Conservation (phyloP, 108 stramenopile genomes). For the Chaetoceros tenuissimus region DNA sequence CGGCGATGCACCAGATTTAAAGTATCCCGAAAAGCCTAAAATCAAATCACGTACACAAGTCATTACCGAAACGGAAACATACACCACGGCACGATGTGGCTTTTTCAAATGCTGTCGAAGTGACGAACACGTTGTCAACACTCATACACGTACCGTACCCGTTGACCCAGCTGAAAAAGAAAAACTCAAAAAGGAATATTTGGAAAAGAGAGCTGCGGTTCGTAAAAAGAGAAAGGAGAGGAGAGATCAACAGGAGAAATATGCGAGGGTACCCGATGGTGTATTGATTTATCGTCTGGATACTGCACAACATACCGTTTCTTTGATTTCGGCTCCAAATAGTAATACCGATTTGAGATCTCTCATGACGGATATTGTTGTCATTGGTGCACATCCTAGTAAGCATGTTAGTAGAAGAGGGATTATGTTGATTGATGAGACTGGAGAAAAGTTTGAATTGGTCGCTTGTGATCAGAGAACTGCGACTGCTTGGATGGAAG, state of each 20-base stretch:
- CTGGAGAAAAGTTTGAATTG: slow-evolving; percentile 36
- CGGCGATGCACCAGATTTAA: slow-evolving; percentile 15
- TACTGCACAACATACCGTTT: slow-evolving; percentile 52
- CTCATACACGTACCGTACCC: slow-evolving; percentile 22
- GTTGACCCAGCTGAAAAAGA: slow-evolving; percentile 26
- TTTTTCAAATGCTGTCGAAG: slow-evolving; percentile 4
- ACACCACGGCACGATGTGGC: neutral
- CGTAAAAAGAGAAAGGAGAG: slow-evolving; percentile 33
- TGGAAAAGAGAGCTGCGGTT: slow-evolving; percentile 18
- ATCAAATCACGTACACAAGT: neutral
- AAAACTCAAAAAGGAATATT: slow-evolving; percentile 28
- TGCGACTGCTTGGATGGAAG: slow-evolving; percentile 76
- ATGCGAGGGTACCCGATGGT: slow-evolving; percentile 67
- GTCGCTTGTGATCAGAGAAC: slow-evolving; percentile 80
- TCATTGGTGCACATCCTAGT: slow-evolving; percentile 43
- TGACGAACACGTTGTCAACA: slow-evolving; percentile 15
- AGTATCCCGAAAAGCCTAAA: neutral
- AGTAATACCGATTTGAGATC: slow-evolving; percentile 40
- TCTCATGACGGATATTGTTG: slow-evolving; percentile 35
- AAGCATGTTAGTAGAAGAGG: slow-evolving; percentile 42
- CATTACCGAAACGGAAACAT: slow-evolving; percentile 8
- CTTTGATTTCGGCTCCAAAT: slow-evolving; percentile 44
- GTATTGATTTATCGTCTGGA: slow-evolving; percentile 73
- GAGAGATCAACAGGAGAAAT: slow-evolving; percentile 23
- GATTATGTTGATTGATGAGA: slow-evolving; percentile 34